phyloP scores from a whole-genome alignment of 768 basidiomycete genomes.

The Russula sp. region DNA sequence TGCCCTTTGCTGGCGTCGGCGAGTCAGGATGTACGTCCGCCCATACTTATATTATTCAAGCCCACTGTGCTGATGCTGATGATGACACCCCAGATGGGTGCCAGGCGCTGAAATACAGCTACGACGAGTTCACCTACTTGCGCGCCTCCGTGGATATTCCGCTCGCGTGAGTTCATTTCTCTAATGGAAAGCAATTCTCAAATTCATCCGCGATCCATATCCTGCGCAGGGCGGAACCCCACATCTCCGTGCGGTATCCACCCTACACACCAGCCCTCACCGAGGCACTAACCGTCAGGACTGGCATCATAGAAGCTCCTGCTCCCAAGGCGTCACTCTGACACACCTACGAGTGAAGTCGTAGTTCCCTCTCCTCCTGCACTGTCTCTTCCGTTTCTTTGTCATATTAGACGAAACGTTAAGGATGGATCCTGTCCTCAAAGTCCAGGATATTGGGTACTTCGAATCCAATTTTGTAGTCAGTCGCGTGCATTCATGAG shows the following conservation, averaged over 20 bases:
- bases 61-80: background rate
- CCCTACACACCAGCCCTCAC: constrained; percentile 49
- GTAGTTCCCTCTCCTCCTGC: background rate
- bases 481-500: constrained; percentile 9
- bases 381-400: background rate
- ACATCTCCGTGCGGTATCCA: constrained; percentile 56
- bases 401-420: background rate
- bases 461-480: background rate
- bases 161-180: constrained; percentile 45
- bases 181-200: background rate
- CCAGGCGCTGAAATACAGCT: constrained; percentile 33
- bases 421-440: background rate
- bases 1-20: constrained; percentile 35
- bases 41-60: background rate
- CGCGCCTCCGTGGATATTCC: constrained; percentile 55
- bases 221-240: constrained; percentile 45
- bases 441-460: background rate
- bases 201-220: constrained; percentile 2
- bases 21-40: constrained; percentile 35
- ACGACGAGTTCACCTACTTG: constrained; percentile 48
- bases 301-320: constrained; percentile 12
- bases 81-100: constrained; percentile 32
- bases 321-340: background rate
- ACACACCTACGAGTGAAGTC: background rate
- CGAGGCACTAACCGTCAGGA: background rate